Evolutionary conservation across 257 asterid genomes (phyloP), one percentile per base, ranked within the genome.

Genomic region (Rhazya stricta): DNA sequence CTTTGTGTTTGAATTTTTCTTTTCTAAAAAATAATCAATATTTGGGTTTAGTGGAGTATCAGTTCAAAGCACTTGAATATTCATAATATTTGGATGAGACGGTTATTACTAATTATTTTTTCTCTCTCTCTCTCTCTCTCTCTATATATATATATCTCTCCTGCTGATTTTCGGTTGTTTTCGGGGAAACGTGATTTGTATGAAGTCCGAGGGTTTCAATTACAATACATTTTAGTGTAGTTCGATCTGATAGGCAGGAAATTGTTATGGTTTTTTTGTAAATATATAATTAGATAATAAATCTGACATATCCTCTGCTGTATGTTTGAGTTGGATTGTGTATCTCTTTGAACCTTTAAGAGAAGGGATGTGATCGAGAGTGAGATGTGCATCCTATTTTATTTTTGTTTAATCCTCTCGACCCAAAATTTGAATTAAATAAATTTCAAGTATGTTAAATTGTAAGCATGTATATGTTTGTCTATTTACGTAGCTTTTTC

Each of bases 211-310:
- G 69, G 7, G 16, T 15, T 66, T 66, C 18, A 9, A 36, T 9
- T 65, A 16, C 10, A 48, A 36, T 36, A 42, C 50, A 18, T 1
- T 6, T 15, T 41, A 3, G 27, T 13, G 69, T 41, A 12, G 42
- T 54, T 73, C 62, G 78, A 78, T 78, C 81, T 73, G 81, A 70
- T 45, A 60, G 30, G 34, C 12, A 10, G 21, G 43, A 36, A 69
- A 1, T 71, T 77, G 23, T 16, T 60, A 69, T 19, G 39, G 36
- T 43, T 75, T 66, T 57, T 7, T 1, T 45, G 50, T 13, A 16
- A 5, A 5, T 36, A 1, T 77, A 21, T 66, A 3, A 27, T 65
- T 36, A 3, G 12, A 29, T 29, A 58, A 27, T 10, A 29, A 58
- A 58, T 29, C 66, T 58, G 27, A 58, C 2, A n/a, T 58, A 29